These are phyloP conservation scores for Leccinum disarticulatum DNA, from an alignment of 768 basidiomycete species.

Conservation along the genomic window DNA sequence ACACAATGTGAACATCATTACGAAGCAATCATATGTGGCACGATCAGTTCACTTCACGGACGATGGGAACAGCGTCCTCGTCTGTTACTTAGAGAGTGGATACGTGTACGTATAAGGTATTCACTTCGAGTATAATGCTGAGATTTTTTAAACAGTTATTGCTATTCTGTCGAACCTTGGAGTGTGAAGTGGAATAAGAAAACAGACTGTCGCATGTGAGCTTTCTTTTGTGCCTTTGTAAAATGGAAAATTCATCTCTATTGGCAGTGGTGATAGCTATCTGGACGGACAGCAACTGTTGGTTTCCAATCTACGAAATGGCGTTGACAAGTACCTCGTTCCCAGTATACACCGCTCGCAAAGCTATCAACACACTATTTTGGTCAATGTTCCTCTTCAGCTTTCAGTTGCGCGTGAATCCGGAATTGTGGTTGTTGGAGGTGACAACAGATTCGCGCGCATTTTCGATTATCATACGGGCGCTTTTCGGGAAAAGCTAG, in stretches of 20 bases:
- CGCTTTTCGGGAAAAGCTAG: not conserved
- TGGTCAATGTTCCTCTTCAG: not conserved
- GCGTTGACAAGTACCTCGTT: not conserved
- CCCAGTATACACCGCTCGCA: not conserved
- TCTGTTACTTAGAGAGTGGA: constrained; percentile 7
- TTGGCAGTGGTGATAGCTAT: not conserved
- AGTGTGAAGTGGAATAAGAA: constrained; percentile 12
- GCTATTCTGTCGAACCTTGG: constrained; percentile 2
- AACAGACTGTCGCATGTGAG: constrained; percentile 1
- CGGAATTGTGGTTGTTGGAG: not conserved
- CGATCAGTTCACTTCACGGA: constrained; percentile 2
- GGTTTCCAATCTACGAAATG: not conserved
- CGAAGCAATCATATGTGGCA: constrained; percentile 1
- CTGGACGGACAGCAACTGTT: not conserved
- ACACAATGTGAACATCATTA: not conserved
- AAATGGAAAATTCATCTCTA: not conserved
- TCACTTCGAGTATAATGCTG: not conserved
- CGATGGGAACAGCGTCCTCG: not conserved
- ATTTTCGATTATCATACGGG: not conserved
- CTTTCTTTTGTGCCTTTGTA: not conserved
- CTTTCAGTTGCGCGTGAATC: not conserved
- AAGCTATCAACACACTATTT: not conserved
- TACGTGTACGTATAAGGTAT: not conserved
- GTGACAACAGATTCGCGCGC: not conserved
- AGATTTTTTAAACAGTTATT: not conserved